Percentiles rank a stretch among this genome's conserved stretches.
Evolutionary conservation across 257 asterid genomes (phyloP).

Genomic region (Pogostemon cablin): DNA sequence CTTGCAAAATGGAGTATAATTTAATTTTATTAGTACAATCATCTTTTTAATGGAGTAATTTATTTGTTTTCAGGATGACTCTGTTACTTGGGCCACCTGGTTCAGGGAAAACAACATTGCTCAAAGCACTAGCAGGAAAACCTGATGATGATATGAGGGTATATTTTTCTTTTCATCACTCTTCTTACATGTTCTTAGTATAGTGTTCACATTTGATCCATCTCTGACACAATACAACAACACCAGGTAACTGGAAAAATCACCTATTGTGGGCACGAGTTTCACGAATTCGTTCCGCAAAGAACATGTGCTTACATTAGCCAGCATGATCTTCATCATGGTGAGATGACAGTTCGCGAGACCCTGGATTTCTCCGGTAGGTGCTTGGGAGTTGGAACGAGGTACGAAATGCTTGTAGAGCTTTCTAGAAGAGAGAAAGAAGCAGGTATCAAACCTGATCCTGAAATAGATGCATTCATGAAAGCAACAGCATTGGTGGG

Average conservation of each 20-base stretch:
- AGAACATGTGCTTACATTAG: slow-evolving; percentile 91
- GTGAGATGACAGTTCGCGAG: slow-evolving; percentile 96
- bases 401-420: slow-evolving; percentile 66
- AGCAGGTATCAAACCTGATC: slow-evolving; percentile 48
- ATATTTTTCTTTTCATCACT: background rate
- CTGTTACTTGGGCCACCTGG: slow-evolving; percentile 94
- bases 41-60: background rate
- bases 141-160: slow-evolving; percentile 77
- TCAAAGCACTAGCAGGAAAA: slow-evolving; percentile 81
- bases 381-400: slow-evolving; percentile 90
- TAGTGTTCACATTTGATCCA: background rate
- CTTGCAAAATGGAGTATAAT: background rate
- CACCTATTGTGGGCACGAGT: slow-evolving; percentile 87
- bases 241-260: slow-evolving; percentile 65
- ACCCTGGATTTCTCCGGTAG: slow-evolving; percentile 88
- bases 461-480: slow-evolving; percentile 55
- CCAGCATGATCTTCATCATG: slow-evolving; percentile 86
- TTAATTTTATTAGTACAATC: too few relatives aligned
- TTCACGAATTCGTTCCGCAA: slow-evolving; percentile 78
- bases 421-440: slow-evolving; percentile 47
- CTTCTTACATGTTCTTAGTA: background rate
- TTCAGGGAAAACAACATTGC: slow-evolving; percentile 83
- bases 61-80: slow-evolving; percentile 61
- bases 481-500: slow-evolving; percentile 81
- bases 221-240: too few relatives aligned